Conservation (phyloP, 192 early-diverging fungal genomes). For the Pilaira anomala region DNA sequence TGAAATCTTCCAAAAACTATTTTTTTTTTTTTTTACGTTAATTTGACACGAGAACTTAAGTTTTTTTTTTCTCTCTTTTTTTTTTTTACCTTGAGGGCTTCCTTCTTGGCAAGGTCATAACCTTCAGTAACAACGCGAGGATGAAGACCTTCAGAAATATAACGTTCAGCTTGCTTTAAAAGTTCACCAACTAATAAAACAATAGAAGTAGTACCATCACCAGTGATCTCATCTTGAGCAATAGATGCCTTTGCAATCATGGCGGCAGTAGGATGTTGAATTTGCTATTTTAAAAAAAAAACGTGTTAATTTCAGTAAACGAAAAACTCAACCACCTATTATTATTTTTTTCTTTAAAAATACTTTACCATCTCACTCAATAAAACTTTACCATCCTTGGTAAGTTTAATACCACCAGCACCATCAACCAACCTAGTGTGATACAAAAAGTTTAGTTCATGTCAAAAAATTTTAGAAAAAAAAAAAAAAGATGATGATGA, state of each 20-base stretch:
- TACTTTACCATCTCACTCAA: conserved; percentile 91
- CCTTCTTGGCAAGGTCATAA: conserved; percentile 95
- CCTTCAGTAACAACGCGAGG: conserved; percentile 95
- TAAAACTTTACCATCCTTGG: conserved; percentile 99
- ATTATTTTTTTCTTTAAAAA: not conserved
- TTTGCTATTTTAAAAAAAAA: conserved; percentile 68
- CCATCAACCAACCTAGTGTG: conserved; percentile 86
- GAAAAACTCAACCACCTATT: not conserved
- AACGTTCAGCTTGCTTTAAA: conserved; percentile 91
- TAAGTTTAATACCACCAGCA: conserved; percentile 92
- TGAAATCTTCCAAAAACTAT: conserved; percentile 88
- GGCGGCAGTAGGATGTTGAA: conserved; percentile 98
- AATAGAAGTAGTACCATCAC: conserved; percentile 97
- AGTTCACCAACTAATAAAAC: conserved; percentile 96
- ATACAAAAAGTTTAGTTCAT: not conserved
- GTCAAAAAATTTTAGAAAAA: too few species aligned
- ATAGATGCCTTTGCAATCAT: conserved; percentile 99
- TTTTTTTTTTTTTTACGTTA: not conserved
- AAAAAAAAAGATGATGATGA: too few species aligned
- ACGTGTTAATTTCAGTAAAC: not conserved
- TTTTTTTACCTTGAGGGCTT: conserved; percentile 91
- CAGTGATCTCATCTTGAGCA: conserved; percentile 98
- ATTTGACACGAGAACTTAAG: not conserved
- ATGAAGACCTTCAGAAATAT: conserved; percentile 95
- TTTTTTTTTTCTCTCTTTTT: conserved; percentile 74